phyloP scores from a whole-genome alignment of 2,329 filamentous ascomycete species.

The Uncinocarpus reesii region DNA sequence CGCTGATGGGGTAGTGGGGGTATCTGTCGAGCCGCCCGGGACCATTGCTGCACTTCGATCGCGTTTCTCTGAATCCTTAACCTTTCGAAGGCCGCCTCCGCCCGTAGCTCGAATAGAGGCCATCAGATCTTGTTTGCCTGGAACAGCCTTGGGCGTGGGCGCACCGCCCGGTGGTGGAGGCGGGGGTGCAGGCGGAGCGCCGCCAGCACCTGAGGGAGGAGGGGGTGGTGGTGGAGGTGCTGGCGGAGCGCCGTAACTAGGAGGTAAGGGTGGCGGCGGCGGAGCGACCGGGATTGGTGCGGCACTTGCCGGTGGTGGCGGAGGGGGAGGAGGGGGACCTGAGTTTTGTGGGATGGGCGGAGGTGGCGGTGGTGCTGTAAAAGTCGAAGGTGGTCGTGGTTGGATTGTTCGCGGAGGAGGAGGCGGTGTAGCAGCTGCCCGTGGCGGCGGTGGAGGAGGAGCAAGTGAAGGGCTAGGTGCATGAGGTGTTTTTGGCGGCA shows the following conservation, averaged over 20 bases:
- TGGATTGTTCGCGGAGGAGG: conserved; percentile 24
- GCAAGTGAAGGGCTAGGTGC: conserved; percentile 33
- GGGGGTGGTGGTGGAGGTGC: conserved; percentile 31
- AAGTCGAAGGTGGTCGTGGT: conserved; percentile 33
- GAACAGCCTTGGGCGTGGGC: conserved; percentile 31
- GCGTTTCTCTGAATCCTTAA: conserved; percentile 37
- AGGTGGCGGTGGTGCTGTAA: conserved; percentile 27
- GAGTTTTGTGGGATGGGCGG: conserved; percentile 27
- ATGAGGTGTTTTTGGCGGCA: conserved; percentile 45
- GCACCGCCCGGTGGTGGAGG: conserved; percentile 33
- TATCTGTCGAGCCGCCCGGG: conserved; percentile 45
- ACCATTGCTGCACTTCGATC: conserved; percentile 39
- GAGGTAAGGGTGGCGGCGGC: conserved; percentile 25
- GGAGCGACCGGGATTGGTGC: conserved; percentile 27
- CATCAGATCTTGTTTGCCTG: conserved; percentile 36
- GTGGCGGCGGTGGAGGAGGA: conserved; percentile 43
- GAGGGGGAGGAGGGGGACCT: conserved; percentile 30
- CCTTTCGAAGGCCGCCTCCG: conserved; percentile 42
- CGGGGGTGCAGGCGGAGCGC: conserved; percentile 42
- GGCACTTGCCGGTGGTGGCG: conserved; percentile 33
- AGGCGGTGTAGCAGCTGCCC: conserved; percentile 24
- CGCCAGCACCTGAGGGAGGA: conserved; percentile 22
- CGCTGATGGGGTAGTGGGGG: conserved; percentile 48
- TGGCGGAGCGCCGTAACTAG: conserved; percentile 20
- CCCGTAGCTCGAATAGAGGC: conserved; percentile 45